A percentile compares a stretch with the other conserved stretches of the same genome.
These are phyloP conservation scores for Ophiostoma triangulosporum DNA, from an alignment of 2,329 filamentous ascomycete genomes.

Conservation along the genomic window DNA sequence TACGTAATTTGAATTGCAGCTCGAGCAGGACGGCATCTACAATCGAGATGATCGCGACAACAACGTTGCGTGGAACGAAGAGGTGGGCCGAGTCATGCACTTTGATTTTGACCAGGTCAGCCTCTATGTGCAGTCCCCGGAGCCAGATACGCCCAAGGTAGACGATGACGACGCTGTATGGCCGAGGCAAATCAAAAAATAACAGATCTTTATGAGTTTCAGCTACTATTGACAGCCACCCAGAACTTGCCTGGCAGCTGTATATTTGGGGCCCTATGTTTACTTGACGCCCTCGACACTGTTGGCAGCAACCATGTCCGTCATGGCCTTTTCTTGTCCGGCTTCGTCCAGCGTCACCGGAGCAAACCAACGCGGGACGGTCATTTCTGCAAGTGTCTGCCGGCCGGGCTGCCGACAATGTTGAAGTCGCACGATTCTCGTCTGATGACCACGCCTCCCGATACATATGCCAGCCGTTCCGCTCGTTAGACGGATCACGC, in stretches of 20 bases:
- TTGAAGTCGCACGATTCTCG: slow-evolving; percentile 75
- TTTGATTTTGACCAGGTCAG: background rate
- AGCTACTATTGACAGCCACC: no score
- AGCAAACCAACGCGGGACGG: slow-evolving; percentile 71
- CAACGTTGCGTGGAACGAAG: background rate
- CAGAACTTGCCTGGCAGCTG: slow-evolving; percentile 47
- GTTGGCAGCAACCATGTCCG: slow-evolving; percentile 56
- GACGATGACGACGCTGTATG: no score
- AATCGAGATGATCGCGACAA: background rate
- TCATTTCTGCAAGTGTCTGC: slow-evolving; percentile 51
- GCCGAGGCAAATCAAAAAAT: no score
- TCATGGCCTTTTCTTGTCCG: slow-evolving; percentile 39
- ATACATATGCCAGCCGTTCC: no score
- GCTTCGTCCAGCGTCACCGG: slow-evolving; percentile 33
- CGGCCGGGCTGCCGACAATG: slow-evolving; percentile 53
- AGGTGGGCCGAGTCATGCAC: background rate
- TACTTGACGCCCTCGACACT: slow-evolving; percentile 47
- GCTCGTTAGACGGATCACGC: no score
- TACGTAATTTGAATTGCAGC: background rate
- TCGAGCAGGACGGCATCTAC: background rate
- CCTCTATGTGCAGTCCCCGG: no score
- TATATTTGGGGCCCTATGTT: slow-evolving; percentile 69
- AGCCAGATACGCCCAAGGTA: no score
- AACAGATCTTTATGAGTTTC: no score
- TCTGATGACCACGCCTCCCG: no score